Conservation (phyloP, 495 filamentous ascomycete genomes). For the Trichoderma virens region DNA sequence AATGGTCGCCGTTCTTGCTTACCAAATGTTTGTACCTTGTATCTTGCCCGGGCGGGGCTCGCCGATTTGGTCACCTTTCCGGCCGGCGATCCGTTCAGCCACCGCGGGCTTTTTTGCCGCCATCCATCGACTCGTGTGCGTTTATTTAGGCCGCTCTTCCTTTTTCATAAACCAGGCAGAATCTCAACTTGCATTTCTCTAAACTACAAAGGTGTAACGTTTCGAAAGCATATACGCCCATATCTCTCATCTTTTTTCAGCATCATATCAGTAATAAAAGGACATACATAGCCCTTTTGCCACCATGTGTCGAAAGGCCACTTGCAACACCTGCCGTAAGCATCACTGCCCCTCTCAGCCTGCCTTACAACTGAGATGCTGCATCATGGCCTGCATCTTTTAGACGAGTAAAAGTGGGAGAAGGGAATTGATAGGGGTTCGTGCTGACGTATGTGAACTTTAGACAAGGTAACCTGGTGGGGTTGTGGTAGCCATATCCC, state of each 20-base stretch:
- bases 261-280: too few species aligned
- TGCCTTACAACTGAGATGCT: background rate
- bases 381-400: too few species aligned
- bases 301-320: conserved; percentile 27
- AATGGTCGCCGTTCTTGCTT: background rate
- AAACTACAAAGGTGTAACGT: too few species aligned
- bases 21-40: background rate
- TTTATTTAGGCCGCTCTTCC: background rate
- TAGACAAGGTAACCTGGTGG: conserved; percentile 62
- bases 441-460: too few species aligned
- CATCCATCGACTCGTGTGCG: background rate
- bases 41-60: conserved; percentile 1
- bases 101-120: background rate
- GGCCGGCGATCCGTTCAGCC: background rate
- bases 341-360: background rate
- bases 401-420: too few species aligned
- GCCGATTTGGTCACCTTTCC: background rate
- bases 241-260: background rate
- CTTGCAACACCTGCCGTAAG: conserved; percentile 23
- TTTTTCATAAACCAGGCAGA: too few species aligned
- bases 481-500: conserved; percentile 67
- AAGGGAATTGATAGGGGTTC: too few species aligned
- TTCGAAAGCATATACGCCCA: too few species aligned
- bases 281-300: too few species aligned
- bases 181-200: too few species aligned